phyloP scores from a whole-genome alignment of 2,329 filamentous ascomycete species.

The Fusarium oxysporum region DNA sequence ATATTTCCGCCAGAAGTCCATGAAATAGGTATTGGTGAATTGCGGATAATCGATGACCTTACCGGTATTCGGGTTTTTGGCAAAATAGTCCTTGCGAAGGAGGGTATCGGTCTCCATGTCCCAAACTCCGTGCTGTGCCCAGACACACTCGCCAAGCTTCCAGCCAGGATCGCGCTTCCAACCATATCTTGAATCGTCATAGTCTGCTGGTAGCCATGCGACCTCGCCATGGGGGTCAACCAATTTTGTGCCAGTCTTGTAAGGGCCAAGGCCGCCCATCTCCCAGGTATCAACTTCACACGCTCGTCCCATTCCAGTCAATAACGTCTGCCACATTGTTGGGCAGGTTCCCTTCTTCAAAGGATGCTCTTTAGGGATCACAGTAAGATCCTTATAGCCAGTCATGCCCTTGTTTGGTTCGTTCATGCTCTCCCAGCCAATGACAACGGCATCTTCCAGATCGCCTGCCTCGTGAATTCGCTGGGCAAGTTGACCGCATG shows the following conservation, averaged over 20 bases:
- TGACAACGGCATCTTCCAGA: constrained; percentile 85
- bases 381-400: constrained; percentile 82
- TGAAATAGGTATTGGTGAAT: constrained; percentile 92
- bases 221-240: constrained; percentile 88
- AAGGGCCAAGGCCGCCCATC: constrained; percentile 91
- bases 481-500: constrained; percentile 83
- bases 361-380: constrained; percentile 87
- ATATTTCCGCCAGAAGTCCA: constrained; percentile 85
- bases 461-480: constrained; percentile 91
- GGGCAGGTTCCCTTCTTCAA: constrained; percentile 93
- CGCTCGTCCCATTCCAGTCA: constrained; percentile 90
- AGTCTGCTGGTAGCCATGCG: constrained; percentile 85
- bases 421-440: constrained; percentile 97
- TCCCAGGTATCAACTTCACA: constrained; percentile 94
- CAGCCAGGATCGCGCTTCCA: constrained; percentile 90
- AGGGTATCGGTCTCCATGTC: constrained; percentile 82
- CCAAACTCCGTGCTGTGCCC: constrained; percentile 98
- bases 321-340: constrained; percentile 92
- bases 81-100: constrained; percentile 88
- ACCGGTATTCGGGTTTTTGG: constrained; percentile 79
- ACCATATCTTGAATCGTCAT: constrained; percentile 88
- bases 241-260: constrained; percentile 84
- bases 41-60: constrained; percentile 81
- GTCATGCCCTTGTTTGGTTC: constrained; percentile 92
- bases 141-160: constrained; percentile 94